Evolutionary conservation across 2,329 filamentous ascomycete species (phyloP), one percentile per base, ranked within the genome.

Genomic region (Phyllosticta capitalensis): DNA sequence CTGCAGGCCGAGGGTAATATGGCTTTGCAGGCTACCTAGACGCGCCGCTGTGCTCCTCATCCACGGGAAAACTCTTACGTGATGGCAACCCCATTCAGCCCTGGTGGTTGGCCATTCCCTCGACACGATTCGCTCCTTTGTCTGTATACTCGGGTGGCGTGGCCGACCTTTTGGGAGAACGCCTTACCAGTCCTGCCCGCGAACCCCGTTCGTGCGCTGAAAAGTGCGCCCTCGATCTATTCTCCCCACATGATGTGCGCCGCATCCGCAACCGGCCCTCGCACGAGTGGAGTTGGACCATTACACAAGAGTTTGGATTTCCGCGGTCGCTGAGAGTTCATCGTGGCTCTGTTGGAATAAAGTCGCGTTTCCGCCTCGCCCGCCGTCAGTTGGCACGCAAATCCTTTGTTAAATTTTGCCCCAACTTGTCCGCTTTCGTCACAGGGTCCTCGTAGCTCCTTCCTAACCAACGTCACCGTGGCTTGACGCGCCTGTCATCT

Each of bases 241-340:
- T 59, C 56, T 59, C 33, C 54, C 52, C 52, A 48, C 56, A 59
- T 59, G 56, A 59, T 59, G 56, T 59, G 52, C 56, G 56, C 56
- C 56, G 24, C 24, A 30, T 19, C 38, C n/a, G 56, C 24, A 48
- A 26, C 48, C 45, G 45, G 22, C 55, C 30, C 45, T 49, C 56
- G 55, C 28, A 28, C 55, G 49, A 45, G 56, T 53, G 50, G 56
- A 58, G 50, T 58, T 51, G 28, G 48, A 33, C 49, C 38, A n/a
- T 45, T 6, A n/a, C n/a, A 7, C 14, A n/a, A 45, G n/a, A n/a
- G 17, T 14, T 45, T 45, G 38, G 38, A n/a, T 45, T n/a, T 45
- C n/a, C 38, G 38, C 38, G 17, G 38, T n/a, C 17, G 38, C 38
- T n/a, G 38, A 45, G 38, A 45, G 38, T n/a, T 17, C 17, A 3